Percentiles rank a stretch among this genome's conserved stretches.
These are phyloP conservation scores for Cryphonectria radicalis DNA, from an alignment of 2,329 filamentous ascomycete species.

Conservation along the genomic window DNA sequence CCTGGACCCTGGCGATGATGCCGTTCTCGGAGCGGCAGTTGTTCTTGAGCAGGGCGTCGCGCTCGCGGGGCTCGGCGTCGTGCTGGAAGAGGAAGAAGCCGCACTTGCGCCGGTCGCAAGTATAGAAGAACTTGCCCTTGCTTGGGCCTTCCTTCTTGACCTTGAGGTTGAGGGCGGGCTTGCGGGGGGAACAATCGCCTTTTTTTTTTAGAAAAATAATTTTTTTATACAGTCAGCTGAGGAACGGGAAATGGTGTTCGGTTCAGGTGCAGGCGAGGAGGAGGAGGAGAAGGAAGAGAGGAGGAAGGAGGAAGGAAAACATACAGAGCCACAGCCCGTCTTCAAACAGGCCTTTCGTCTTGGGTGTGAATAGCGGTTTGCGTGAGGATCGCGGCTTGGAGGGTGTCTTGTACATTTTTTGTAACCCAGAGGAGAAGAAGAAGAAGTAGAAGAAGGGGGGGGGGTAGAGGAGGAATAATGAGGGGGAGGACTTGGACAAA, in stretches of 20 bases:
- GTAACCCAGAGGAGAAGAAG: background rate
- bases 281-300: background rate
- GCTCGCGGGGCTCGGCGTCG: constrained; percentile 40
- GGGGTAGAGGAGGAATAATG: background rate
- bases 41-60: constrained; percentile 27
- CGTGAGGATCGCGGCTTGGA: constrained; percentile 16
- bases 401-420: constrained; percentile 27
- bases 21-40: constrained; percentile 29
- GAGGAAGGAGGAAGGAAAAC: background rate
- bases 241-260: background rate
- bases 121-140: constrained; percentile 48
- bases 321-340: constrained; percentile 38
- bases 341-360: constrained; percentile 32
- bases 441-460: background rate
- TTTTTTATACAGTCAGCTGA: background rate
- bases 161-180: constrained; percentile 41
- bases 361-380: constrained; percentile 15
- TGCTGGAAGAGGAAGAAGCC: constrained; percentile 52
- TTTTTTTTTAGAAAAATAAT: background rate
- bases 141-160: constrained; percentile 46
- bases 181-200: constrained; percentile 51
- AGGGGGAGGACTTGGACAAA: too few species aligned
- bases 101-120: constrained; percentile 44
- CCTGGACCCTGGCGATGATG: constrained; percentile 22
- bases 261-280: background rate